Conservation (phyloP, 306 rosid genomes). For the Sicyos baderoa region DNA sequence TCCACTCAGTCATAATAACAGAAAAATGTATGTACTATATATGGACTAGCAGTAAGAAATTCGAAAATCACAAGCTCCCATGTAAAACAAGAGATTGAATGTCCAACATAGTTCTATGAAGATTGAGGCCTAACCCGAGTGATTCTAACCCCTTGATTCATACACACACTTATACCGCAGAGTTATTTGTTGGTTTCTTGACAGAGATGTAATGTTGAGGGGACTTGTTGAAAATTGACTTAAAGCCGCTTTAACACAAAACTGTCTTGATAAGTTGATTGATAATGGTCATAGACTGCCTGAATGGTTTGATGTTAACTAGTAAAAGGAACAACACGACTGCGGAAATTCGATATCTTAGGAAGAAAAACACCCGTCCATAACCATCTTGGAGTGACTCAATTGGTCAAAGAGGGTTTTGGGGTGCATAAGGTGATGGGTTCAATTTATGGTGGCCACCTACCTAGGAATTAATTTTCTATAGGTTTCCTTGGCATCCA, state of each 20-base stretch:
- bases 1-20: not conserved
- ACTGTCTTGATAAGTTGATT: not conserved
- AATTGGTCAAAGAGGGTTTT: too few species aligned
- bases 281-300: not conserved
- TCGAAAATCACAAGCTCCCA: conserved; percentile 1
- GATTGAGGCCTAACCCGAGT: not conserved
- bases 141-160: too few species aligned
- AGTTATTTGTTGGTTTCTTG: too few species aligned
- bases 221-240: not conserved
- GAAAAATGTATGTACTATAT: not conserved
- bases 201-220: not conserved
- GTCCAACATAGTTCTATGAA: not conserved
- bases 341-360: not conserved
- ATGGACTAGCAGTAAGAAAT: not conserved
- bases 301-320: not conserved
- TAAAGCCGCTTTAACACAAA: not conserved
- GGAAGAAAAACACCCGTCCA: not conserved
- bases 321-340: not conserved
- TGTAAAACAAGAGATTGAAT: not conserved
- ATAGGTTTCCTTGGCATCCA: too few species aligned
- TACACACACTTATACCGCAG: too few species aligned
- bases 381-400: too few species aligned
- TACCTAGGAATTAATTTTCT: too few species aligned
- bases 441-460: too few species aligned
- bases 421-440: too few species aligned